These are phyloP conservation scores for Solanum chiquidenum DNA, from an alignment of 257 asterid genomes.

Conservation along the genomic window DNA sequence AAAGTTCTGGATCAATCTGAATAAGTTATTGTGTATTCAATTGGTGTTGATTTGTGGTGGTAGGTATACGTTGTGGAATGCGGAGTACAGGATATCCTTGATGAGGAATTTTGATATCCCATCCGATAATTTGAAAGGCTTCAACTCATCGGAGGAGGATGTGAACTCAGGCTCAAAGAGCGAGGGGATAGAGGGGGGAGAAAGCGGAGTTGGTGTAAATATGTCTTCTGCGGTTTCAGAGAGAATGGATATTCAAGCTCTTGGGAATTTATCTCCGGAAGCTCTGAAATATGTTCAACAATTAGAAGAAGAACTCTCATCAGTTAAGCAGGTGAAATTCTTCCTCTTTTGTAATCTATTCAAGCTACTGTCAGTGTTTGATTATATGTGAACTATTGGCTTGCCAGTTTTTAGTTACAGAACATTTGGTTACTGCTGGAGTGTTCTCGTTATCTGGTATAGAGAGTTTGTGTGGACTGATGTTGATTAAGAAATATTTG, in stretches of 20 bases:
- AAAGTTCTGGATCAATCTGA: background rate
- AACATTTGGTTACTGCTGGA: background rate
- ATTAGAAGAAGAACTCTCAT: slow-evolving; percentile 56
- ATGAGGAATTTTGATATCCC: slow-evolving; percentile 72
- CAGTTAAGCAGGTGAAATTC: slow-evolving; percentile 57
- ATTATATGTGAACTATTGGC: background rate
- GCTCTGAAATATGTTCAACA: slow-evolving; percentile 53
- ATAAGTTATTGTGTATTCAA: background rate
- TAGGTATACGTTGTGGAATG: slow-evolving; percentile 97
- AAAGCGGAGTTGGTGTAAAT: slow-evolving; percentile 16
- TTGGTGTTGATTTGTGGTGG: background rate
- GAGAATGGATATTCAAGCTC: slow-evolving; percentile 11
- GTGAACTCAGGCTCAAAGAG: slow-evolving; percentile 30
- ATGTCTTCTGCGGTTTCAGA: background rate
- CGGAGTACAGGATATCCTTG: slow-evolving; percentile 84
- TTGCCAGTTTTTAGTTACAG: background rate
- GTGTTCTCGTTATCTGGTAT: background rate
- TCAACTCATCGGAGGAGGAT: slow-evolving; percentile 9
- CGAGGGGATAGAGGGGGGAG: slow-evolving; percentile 24
- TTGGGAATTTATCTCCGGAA: slow-evolving; percentile 48
- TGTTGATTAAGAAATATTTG: background rate
- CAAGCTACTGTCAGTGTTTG: background rate
- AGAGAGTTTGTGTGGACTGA: background rate
- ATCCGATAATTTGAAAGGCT: slow-evolving; percentile 13
- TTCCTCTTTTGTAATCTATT: background rate